Evolutionary conservation across 805 yeast species (phyloP).

Genomic region (Candida ponderosae): DNA sequence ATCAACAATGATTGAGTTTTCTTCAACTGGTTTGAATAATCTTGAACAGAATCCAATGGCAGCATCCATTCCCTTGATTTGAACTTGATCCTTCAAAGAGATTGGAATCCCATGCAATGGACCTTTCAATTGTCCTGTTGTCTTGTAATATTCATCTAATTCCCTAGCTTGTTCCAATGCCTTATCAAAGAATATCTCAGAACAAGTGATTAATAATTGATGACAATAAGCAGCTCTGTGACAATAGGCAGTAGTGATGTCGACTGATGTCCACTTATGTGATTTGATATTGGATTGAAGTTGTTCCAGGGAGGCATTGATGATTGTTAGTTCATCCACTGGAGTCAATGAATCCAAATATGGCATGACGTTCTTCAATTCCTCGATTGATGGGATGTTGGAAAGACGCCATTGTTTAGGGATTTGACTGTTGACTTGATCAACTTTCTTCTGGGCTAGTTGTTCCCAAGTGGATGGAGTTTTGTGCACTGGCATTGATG

Average conservation of each 20-base stretch:
- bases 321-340: conserved; percentile 27
- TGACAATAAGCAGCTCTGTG: conserved; percentile 48
- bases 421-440: too few relatives aligned
- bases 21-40: conserved; percentile 21
- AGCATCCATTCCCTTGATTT: conserved; percentile 35
- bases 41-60: conserved; percentile 37
- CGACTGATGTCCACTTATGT: conserved; percentile 25
- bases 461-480: too few relatives aligned
- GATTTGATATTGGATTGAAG: conserved; percentile 20
- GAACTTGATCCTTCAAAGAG: conserved; percentile 38
- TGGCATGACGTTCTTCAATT: conserved; percentile 4
- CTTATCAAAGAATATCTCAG: conserved; percentile 35
- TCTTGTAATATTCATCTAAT: conserved; percentile 39
- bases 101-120: conserved; percentile 63
- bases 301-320: conserved; percentile 23
- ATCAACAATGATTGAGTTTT: conserved; percentile 29
- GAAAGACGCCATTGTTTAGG: background rate
- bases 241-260: conserved; percentile 43
- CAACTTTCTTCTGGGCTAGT: too few relatives aligned
- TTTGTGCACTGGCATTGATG: too few relatives aligned
- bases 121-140: conserved; percentile 43
- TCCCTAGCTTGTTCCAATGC: conserved; percentile 46
- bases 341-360: conserved; percentile 1
- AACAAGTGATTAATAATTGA: conserved; percentile 30
- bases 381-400: background rate